Percentiles rank a stretch among this genome's conserved stretches.
These are phyloP conservation scores for Phytophthora brassicae DNA, from an alignment of 352 stramenopile species.

Conservation along the genomic window DNA sequence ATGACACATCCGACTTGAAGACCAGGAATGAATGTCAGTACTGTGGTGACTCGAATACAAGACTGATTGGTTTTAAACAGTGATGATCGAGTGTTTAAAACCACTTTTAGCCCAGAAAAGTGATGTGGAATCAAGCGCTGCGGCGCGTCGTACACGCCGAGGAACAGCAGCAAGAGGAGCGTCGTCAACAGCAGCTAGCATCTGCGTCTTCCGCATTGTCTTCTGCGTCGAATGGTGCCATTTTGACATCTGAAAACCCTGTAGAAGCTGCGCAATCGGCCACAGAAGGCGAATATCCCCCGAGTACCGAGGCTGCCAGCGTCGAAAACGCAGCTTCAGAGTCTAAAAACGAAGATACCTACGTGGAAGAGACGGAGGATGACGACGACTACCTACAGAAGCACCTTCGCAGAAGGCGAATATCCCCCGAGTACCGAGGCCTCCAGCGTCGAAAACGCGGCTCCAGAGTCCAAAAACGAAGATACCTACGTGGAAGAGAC, in stretches of 20 bases:
- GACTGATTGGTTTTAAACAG: neutral
- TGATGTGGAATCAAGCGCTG: slow-evolving; percentile 42
- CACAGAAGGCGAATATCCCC: neutral
- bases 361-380: slow-evolving; percentile 35
- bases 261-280: slow-evolving; percentile 9
- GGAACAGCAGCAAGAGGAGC: slow-evolving; percentile 29
- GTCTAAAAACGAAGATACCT: neutral
- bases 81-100: neutral
- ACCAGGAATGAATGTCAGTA: too few species aligned
- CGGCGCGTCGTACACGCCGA: slow-evolving; percentile 33
- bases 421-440: too few species aligned
- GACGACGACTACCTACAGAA: slow-evolving; percentile 61
- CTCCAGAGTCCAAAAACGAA: neutral
- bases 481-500: slow-evolving; percentile 24
- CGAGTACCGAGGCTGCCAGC: neutral
- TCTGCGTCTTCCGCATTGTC: slow-evolving; percentile 10
- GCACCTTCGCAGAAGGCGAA: too few species aligned
- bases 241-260: neutral
- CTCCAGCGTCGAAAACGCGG: neutral
- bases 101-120: too few species aligned
- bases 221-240: slow-evolving; percentile 3
- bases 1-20: too few species aligned
- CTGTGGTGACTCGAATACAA: too few species aligned
- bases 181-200: slow-evolving; percentile 28
- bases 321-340: neutral